Conservation (phyloP, 2,329 filamentous ascomycete species). For the Aspergillus sp. region DNA sequence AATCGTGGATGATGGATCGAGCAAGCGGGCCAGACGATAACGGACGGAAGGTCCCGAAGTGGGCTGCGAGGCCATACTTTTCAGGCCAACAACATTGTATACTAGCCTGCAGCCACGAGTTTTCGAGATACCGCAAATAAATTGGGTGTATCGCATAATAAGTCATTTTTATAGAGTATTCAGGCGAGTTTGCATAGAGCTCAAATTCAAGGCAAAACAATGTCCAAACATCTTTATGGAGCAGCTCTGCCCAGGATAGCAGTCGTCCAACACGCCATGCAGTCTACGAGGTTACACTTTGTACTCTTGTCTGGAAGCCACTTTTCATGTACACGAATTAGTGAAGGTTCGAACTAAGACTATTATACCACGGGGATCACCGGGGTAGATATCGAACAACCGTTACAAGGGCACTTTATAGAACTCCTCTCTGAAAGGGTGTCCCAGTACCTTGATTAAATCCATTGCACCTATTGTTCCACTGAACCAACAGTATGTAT, state of each 20-base stretch:
- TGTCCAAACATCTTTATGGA: background rate
- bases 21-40: background rate
- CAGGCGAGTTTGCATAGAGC: too few relatives aligned
- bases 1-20: background rate
- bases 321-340: background rate
- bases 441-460: too few relatives aligned
- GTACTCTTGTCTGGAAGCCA: background rate
- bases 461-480: too few relatives aligned
- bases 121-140: background rate
- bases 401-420: too few relatives aligned
- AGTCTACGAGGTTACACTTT: background rate
- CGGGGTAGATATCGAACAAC: too few relatives aligned
- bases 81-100: constrained; percentile 14
- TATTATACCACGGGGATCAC: too few relatives aligned
- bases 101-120: background rate
- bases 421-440: too few relatives aligned
- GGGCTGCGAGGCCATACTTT: constrained; percentile 11
- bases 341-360: background rate
- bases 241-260: background rate
- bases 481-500: too few relatives aligned
- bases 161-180: too few relatives aligned
- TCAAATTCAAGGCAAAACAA: too few relatives aligned
- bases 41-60: constrained; percentile 9
- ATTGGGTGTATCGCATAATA: too few relatives aligned
- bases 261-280: background rate